A percentile compares a stretch with the other conserved stretches of the same genome.
Conservation (phyloP, 345 rosid species). For the Cardiospermum halicacabum region DNA sequence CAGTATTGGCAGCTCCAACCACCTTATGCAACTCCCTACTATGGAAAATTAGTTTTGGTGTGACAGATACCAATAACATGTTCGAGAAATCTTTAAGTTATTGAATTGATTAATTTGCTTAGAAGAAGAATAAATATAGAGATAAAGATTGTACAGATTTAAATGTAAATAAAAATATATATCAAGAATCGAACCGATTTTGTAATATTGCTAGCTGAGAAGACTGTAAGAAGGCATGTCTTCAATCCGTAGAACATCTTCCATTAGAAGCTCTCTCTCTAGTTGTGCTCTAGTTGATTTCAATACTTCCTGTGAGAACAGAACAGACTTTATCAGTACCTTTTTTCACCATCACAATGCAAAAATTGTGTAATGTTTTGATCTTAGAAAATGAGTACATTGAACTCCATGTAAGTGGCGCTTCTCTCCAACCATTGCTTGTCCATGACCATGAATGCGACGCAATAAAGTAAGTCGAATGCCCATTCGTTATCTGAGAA, state of each 20-base stretch:
- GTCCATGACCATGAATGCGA: slow-evolving; percentile 86
- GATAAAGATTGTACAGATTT: slow-evolving; percentile 6
- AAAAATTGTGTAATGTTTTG: too few relatives aligned
- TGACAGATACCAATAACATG: not conserved
- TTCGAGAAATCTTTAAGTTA: not conserved
- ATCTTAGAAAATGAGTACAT: slow-evolving; percentile 21
- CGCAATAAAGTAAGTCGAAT: slow-evolving; percentile 87
- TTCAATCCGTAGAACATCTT: slow-evolving; percentile 67
- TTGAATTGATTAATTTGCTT: slow-evolving; percentile 4
- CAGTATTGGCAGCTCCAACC: slow-evolving; percentile 8
- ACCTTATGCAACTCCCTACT: not conserved
- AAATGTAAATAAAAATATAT: not conserved
- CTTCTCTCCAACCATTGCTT: slow-evolving; percentile 87
- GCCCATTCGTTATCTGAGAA: slow-evolving; percentile 83
- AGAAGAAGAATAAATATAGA: not conserved
- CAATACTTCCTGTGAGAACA: slow-evolving; percentile 56
- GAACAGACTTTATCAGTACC: not conserved
- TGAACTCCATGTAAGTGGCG: slow-evolving; percentile 95
- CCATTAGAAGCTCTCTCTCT: slow-evolving; percentile 84
- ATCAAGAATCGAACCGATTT: not conserved
- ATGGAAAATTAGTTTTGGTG: not conserved
- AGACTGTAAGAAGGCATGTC: slow-evolving; percentile 89
- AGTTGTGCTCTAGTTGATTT: slow-evolving; percentile 67
- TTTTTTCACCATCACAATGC: not conserved
- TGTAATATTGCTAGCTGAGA: slow-evolving; percentile 35